phyloP scores from a whole-genome alignment of 2,329 filamentous ascomycete species.

The Fusarium xylarioides region DNA sequence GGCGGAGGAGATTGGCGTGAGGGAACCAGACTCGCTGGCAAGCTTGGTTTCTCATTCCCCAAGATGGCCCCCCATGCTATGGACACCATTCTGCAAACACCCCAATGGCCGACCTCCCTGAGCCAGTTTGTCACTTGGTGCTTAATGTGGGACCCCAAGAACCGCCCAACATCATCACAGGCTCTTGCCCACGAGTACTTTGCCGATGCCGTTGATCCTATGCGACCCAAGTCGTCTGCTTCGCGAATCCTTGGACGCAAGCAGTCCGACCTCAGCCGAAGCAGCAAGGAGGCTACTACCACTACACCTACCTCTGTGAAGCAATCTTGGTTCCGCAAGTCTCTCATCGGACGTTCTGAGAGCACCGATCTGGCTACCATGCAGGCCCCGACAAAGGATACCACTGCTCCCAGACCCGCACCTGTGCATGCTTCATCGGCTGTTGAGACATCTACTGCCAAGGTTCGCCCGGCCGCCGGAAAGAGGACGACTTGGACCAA shows the following conservation, averaged over 20 bases:
- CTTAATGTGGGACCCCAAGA: constrained; percentile 97
- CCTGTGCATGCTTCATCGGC: constrained; percentile 54
- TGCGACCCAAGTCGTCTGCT: constrained; percentile 89
- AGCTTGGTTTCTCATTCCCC: constrained; percentile 97
- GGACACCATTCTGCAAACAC: constrained; percentile 89
- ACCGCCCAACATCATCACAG: constrained; percentile 88
- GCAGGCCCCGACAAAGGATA: constrained; percentile 59
- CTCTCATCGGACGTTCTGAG: constrained; percentile 83
- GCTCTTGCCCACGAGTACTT: constrained; percentile 98
- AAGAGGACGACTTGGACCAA: constrained; percentile 97
- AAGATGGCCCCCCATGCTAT: constrained; percentile 99
- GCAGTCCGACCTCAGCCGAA: constrained; percentile 81
- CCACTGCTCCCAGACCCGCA: constrained; percentile 54
- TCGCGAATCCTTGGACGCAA: constrained; percentile 88
- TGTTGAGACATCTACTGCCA: constrained; percentile 46
- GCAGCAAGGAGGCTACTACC: constrained; percentile 66
- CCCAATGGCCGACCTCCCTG: constrained; percentile 90
- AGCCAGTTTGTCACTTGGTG: constrained; percentile 98
- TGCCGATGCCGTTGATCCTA: constrained; percentile 86
- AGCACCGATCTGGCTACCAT: constrained; percentile 68
- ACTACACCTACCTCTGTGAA: constrained; percentile 77
- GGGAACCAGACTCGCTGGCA: constrained; percentile 88
- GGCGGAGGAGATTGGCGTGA: constrained; percentile 98
- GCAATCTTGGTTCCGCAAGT: constrained; percentile 97
- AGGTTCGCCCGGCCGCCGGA: constrained; percentile 59